These are phyloP conservation scores for Cyclotella choctawhatcheeana DNA, from an alignment of 108 stramenopile species.

Conservation along the genomic window DNA sequence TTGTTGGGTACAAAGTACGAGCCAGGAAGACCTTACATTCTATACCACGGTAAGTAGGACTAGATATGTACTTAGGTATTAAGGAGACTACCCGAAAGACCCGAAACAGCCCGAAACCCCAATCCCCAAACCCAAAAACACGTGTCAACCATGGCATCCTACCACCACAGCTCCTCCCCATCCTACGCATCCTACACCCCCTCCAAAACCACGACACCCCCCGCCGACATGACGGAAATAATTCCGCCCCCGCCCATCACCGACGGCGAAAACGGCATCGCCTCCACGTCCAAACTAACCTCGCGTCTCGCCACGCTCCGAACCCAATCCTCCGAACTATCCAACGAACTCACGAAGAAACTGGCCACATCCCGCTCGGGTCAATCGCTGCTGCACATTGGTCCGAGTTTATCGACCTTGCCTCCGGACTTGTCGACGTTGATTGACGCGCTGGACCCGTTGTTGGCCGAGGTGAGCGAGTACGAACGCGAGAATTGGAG, in stretches of 20 bases:
- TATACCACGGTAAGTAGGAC: too few relatives aligned
- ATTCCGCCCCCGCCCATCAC: neutral
- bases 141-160: constrained; percentile 6
- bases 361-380: constrained; percentile 87
- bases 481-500: constrained; percentile 55
- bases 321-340: constrained; percentile 65
- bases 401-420: constrained; percentile 71
- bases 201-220: neutral
- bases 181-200: constrained; percentile 2
- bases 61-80: too few relatives aligned
- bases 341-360: constrained; percentile 74
- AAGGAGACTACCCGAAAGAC: too few relatives aligned
- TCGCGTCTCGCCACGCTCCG: constrained; percentile 18
- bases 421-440: constrained; percentile 83
- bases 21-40: too few relatives aligned
- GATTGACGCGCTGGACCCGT: constrained; percentile 67
- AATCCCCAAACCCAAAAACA: too few relatives aligned
- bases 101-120: too few relatives aligned
- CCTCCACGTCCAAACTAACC: constrained; percentile 42
- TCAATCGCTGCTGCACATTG: constrained; percentile 84
- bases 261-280: neutral
- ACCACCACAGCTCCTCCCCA: constrained; percentile 10
- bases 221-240: neutral
- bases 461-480: constrained; percentile 57
- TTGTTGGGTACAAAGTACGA: too few relatives aligned